phyloP scores from a whole-genome alignment of 2,329 filamentous ascomycete genomes.

The Tolypocladium album region DNA sequence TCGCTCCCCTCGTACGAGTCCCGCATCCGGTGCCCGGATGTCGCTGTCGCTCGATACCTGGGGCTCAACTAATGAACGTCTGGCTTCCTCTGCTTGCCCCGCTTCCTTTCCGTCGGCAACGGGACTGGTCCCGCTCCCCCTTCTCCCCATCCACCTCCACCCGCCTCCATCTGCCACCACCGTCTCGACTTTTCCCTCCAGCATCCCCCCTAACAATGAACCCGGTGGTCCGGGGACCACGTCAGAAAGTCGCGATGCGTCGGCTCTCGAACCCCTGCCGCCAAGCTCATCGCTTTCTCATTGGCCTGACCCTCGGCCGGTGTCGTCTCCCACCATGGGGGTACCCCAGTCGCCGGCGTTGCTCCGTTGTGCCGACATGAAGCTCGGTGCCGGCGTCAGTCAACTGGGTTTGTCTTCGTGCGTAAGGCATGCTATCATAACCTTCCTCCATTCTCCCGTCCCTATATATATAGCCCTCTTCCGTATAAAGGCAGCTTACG shows the following conservation, averaged over 20 bases:
- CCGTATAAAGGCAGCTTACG: not conserved
- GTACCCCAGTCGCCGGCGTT: not conserved
- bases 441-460: not conserved
- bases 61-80: not conserved
- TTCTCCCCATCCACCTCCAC: not conserved
- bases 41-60: not conserved
- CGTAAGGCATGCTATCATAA: not conserved
- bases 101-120: not conserved
- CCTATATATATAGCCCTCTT: not conserved
- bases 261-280: not conserved
- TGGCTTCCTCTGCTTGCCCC: not conserved
- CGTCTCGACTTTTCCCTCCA: not conserved
- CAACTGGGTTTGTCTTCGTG: not conserved
- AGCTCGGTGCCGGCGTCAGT: not conserved
- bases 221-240: not conserved
- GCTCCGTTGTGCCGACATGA: not conserved
- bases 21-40: not conserved
- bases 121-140: not conserved
- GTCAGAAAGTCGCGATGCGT: not conserved
- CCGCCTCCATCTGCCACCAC: not conserved
- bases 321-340: not conserved
- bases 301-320: not conserved
- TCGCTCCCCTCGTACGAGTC: not conserved
- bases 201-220: not conserved
- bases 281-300: not conserved